Conservation (phyloP, 306 rosid genomes). For the Cucumis melo region DNA sequence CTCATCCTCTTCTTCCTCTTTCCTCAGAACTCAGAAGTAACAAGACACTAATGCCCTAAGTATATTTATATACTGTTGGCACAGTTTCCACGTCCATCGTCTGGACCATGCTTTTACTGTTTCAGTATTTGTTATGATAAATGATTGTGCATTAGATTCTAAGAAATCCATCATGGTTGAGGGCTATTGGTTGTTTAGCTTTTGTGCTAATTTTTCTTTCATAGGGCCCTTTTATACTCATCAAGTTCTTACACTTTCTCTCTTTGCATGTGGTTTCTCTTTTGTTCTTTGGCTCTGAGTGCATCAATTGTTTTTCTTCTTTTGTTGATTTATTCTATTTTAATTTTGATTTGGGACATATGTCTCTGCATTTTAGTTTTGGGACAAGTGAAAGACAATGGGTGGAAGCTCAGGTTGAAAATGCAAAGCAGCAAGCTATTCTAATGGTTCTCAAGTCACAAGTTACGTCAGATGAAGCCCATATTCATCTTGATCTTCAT, state of each 20-base stretch:
- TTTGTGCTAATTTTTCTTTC: not conserved
- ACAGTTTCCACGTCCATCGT: not conserved
- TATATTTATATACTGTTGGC: not conserved
- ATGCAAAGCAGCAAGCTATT: conserved; percentile 91
- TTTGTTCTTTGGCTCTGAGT: not conserved
- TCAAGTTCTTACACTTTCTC: not conserved
- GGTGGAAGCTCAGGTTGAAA: conserved; percentile 99
- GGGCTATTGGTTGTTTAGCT: not conserved
- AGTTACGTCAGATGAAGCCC: conserved; percentile 93
- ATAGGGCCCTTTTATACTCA: not conserved
- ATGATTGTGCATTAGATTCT: not conserved
- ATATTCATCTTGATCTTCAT: conserved; percentile 92
- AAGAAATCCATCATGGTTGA: not conserved
- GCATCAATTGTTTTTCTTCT: not conserved
- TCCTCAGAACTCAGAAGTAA: not conserved
- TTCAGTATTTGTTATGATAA: not conserved
- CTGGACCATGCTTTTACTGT: not conserved
- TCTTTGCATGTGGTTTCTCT: not conserved
- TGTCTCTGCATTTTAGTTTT: conserved; percentile 42
- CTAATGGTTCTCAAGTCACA: conserved; percentile 71
- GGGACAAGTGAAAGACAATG: conserved; percentile 98
- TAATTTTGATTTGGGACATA: conserved; percentile 4
- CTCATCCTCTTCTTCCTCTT: not conserved
- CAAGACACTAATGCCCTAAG: not conserved
- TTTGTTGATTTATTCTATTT: not conserved